These are phyloP conservation scores for Paraphoma chrysanthemicola DNA, from an alignment of 2,329 filamentous ascomycete species.

Conservation along the genomic window DNA sequence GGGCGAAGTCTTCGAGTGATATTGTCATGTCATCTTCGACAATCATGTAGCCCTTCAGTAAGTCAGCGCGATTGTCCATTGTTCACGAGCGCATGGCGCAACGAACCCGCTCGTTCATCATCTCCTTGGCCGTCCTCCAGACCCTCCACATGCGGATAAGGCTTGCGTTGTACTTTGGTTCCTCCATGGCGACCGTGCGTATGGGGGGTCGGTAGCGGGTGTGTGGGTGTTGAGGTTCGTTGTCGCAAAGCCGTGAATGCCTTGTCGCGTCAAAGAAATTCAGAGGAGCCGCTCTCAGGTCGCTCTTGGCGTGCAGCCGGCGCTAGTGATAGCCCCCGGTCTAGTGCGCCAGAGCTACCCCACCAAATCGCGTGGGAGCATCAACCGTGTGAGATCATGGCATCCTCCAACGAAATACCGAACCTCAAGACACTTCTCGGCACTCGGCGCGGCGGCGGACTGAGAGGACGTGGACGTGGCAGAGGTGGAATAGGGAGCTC, in stretches of 20 bases:
- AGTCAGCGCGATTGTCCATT: conserved; percentile 23
- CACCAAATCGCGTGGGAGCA: conserved; percentile 31
- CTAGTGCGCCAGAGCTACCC: conserved; percentile 32
- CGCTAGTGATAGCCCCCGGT: conserved; percentile 12
- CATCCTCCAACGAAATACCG: conserved; percentile 73
- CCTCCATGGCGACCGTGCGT: conserved; percentile 33
- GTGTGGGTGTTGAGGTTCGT: conserved; percentile 7
- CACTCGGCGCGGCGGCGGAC: conserved; percentile 55
- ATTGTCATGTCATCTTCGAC: conserved; percentile 89
- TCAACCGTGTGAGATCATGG: conserved; percentile 59
- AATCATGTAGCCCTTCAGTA: conserved; percentile 83
- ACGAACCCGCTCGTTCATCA: conserved; percentile 87
- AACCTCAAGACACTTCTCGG: conserved; percentile 72
- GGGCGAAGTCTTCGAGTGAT: conserved; percentile 79
- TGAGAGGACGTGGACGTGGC: conserved; percentile 57
- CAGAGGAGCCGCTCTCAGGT: conserved; percentile 18
- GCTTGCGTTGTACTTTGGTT: conserved; percentile 31
- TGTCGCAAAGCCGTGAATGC: conserved; percentile 16
- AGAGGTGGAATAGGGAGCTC: conserved; percentile 28
- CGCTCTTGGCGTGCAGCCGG: conserved; percentile 29
- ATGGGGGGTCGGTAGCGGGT: conserved; percentile 10
- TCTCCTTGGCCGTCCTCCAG: conserved; percentile 91
- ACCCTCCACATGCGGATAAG: conserved; percentile 83
- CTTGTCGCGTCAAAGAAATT: conserved; percentile 41
- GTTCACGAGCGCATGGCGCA: conserved; percentile 23